Evolutionary conservation across 2,329 filamentous ascomycete genomes (phyloP).

Genomic region (Pseudopyrenochaeta lycopersici): DNA sequence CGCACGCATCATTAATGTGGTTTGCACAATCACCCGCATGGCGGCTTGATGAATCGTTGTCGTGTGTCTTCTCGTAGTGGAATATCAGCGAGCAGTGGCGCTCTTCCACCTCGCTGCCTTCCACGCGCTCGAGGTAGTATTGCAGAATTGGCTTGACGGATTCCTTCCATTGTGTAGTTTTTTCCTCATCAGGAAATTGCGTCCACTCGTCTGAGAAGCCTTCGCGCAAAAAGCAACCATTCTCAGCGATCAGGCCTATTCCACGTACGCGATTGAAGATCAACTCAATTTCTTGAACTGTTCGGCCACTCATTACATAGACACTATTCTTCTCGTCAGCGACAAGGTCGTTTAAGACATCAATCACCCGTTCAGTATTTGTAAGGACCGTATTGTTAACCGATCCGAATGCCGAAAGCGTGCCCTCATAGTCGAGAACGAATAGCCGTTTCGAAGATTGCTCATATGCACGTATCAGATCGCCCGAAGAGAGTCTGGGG

Average conservation of each 20-base stretch:
- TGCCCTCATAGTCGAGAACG: constrained; percentile 93
- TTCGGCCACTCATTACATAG: constrained; percentile 92
- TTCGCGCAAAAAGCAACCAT: constrained; percentile 87
- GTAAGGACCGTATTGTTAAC: constrained; percentile 85
- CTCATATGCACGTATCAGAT: constrained; percentile 72
- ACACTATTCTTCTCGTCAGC: constrained; percentile 83
- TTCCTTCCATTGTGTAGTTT: constrained; percentile 81
- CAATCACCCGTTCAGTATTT: constrained; percentile 84
- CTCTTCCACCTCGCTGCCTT: constrained; percentile 87
- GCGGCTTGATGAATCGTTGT: constrained; percentile 76
- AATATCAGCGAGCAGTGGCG: constrained; percentile 92
- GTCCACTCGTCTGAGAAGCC: constrained; percentile 74
- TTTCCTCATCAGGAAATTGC: constrained; percentile 75
- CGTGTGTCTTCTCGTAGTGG: constrained; percentile 84
- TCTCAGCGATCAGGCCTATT: constrained; percentile 91
- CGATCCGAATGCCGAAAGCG: constrained; percentile 85
- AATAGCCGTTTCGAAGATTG: constrained; percentile 76
- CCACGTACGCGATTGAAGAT: constrained; percentile 85
- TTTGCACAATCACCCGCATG: constrained; percentile 90
- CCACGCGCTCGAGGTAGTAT: constrained; percentile 90
- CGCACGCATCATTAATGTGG: constrained; percentile 94
- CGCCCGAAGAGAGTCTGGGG: constrained; percentile 78
- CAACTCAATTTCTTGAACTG: constrained; percentile 85
- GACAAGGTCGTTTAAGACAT: constrained; percentile 82
- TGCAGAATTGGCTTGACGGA: constrained; percentile 83